Percentiles rank a stretch among this genome's conserved stretches.
Evolutionary conservation across 495 filamentous ascomycete species (phyloP).

Genomic region (Echria macrotheca): DNA sequence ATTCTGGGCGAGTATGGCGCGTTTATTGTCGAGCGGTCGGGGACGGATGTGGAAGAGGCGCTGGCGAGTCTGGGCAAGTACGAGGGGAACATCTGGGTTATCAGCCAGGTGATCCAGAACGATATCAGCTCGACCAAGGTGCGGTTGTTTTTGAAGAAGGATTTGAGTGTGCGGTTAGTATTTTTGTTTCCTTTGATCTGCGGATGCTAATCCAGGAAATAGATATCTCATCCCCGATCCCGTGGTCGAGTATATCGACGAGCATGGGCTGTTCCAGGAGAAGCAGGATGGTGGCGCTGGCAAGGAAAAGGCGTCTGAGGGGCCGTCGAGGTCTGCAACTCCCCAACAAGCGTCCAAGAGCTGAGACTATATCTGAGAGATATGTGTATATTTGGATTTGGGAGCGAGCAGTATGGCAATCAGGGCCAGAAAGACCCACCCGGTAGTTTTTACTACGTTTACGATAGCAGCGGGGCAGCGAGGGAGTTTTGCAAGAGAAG

Average conservation of each 20-base stretch:
- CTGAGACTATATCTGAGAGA: background rate
- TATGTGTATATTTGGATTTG: too few species aligned
- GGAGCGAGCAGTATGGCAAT: too few species aligned
- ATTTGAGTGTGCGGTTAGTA: constrained; percentile 63
- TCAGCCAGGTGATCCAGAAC: constrained; percentile 84
- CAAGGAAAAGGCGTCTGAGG: constrained; percentile 6
- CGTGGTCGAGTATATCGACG: constrained; percentile 20
- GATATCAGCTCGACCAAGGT: constrained; percentile 89
- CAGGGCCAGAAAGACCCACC: too few species aligned
- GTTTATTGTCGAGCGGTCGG: constrained; percentile 84
- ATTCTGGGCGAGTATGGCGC: constrained; percentile 83
- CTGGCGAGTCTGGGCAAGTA: constrained; percentile 65
- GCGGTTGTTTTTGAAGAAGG: constrained; percentile 71
- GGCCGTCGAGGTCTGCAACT: background rate
- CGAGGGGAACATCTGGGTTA: constrained; percentile 72
- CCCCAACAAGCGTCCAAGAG: background rate
- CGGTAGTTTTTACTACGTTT: too few species aligned
- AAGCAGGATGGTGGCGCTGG: background rate
- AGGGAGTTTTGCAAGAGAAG: too few species aligned
- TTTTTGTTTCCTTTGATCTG: constrained; percentile 7
- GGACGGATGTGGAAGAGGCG: constrained; percentile 85
- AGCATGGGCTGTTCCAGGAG: constrained; percentile 13
- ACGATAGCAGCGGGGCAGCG: too few species aligned
- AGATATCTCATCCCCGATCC: constrained; percentile 23
- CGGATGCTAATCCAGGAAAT: background rate